Conservation (phyloP, 2,329 filamentous ascomycete species). For the Pseudophaeomoniella oleicola region DNA sequence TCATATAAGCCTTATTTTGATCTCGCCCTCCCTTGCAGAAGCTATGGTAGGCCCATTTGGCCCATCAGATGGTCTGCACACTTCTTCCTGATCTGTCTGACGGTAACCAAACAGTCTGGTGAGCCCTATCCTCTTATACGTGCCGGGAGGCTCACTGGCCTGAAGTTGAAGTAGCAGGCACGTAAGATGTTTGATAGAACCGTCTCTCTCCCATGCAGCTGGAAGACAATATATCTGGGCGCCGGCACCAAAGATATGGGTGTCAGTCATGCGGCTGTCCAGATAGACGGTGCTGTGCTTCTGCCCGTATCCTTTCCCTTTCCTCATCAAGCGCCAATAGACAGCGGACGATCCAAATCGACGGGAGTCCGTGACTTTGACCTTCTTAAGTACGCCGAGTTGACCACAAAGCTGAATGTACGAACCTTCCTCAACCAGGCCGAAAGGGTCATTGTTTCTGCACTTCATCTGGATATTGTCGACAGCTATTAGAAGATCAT, state of each 20-base stretch:
- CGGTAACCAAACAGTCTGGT: no score
- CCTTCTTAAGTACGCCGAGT: neutral
- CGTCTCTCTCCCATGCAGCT: neutral
- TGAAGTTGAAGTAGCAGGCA: neutral
- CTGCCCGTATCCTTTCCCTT: neutral
- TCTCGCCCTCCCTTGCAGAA: no score
- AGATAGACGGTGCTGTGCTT: neutral
- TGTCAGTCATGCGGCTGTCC: neutral
- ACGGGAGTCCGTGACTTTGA: neutral
- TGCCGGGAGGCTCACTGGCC: no score
- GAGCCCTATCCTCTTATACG: no score
- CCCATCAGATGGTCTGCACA: no score
- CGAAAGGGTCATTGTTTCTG: neutral
- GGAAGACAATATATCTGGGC: neutral
- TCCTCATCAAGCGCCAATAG: neutral
- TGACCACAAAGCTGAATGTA: neutral
- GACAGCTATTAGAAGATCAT: neutral
- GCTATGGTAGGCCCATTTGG: no score
- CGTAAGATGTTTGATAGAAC: neutral
- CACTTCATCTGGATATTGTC: neutral
- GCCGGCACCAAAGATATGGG: neutral
- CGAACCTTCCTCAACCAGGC: neutral
- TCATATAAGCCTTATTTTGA: no score
- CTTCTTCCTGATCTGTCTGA: no score
- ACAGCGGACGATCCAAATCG: neutral